Evolutionary conservation across 257 asterid genomes (phyloP).

Genomic region (Avicennia marina): DNA sequence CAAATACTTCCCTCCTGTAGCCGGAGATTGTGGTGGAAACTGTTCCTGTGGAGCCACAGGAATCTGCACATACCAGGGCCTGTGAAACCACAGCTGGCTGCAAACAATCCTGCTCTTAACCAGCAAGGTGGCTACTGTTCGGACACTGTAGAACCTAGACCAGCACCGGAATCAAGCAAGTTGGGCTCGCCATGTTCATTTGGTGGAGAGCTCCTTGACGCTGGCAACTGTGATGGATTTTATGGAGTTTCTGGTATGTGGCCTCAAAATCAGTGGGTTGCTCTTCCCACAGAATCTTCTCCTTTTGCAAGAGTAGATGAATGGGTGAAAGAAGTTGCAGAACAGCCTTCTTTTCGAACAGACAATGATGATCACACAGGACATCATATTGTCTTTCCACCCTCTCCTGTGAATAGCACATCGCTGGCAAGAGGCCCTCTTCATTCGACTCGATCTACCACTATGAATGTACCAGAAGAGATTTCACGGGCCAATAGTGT

Average conservation of each 20-base stretch:
- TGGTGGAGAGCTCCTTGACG: constrained; percentile 23
- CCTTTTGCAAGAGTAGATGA: constrained; percentile 44
- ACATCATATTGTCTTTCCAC: constrained; percentile 28
- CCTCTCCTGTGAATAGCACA: constrained; percentile 30
- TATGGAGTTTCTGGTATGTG: constrained; percentile 53
- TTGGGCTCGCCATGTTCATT: constrained; percentile 36
- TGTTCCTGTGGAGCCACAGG: constrained; percentile 81
- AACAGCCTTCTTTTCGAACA: constrained; percentile 32
- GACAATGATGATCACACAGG: constrained; percentile 32
- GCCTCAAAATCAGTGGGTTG: constrained; percentile 91
- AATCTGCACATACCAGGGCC: constrained; percentile 34
- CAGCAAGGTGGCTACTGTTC: constrained; percentile 80
- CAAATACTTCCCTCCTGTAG: constrained; percentile 77
- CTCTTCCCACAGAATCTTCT: constrained; percentile 53
- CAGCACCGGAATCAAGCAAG: constrained; percentile 20
- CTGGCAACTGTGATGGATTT: constrained; percentile 38
- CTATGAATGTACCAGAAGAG: constrained; percentile 43
- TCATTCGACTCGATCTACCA: constrained; percentile 15
- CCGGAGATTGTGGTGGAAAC: constrained; percentile 69
- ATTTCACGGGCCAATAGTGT: constrained; percentile 59
- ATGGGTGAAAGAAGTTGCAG: constrained; percentile 57
- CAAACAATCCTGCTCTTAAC: constrained; percentile 24
- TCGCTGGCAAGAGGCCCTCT: constrained; percentile 24
- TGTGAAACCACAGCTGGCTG: constrained; percentile 26
- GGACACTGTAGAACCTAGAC: constrained; percentile 58